phyloP scores from a whole-genome alignment of 2,329 filamentous ascomycete genomes.

The Teratosphaeria pseudoeucalypti region DNA sequence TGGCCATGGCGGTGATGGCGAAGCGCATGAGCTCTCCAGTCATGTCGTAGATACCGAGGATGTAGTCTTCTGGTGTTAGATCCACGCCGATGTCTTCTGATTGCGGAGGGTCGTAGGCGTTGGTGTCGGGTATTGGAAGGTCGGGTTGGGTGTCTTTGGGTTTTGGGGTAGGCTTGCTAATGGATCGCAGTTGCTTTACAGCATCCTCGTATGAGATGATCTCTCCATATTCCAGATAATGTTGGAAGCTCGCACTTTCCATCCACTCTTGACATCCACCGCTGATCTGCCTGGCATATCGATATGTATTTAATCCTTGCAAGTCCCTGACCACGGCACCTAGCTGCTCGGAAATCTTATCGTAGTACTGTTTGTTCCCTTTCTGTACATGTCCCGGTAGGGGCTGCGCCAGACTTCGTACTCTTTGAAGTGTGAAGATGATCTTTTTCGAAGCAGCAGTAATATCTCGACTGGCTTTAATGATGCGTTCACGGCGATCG shows the following conservation, averaged over 20 bases:
- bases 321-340: slow-evolving; percentile 60
- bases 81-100: slow-evolving; percentile 41
- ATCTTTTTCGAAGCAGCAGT: slow-evolving; percentile 96
- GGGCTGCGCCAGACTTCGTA: slow-evolving; percentile 48
- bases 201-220: slow-evolving; percentile 55
- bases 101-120: background rate
- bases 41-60: slow-evolving; percentile 85
- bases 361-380: slow-evolving; percentile 58
- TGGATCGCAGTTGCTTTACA: slow-evolving; percentile 24
- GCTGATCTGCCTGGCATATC: slow-evolving; percentile 70
- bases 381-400: slow-evolving; percentile 60
- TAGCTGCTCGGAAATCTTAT: slow-evolving; percentile 62
- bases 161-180: slow-evolving; percentile 9
- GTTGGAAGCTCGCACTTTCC: slow-evolving; percentile 77
- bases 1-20: slow-evolving; percentile 77
- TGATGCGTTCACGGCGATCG: slow-evolving; percentile 78
- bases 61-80: slow-evolving; percentile 72
- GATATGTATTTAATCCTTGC: slow-evolving; percentile 65
- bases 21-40: slow-evolving; percentile 97
- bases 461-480: slow-evolving; percentile 85
- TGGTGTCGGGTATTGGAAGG: background rate
- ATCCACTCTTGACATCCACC: slow-evolving; percentile 84
- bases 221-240: slow-evolving; percentile 60
- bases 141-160: background rate
- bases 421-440: slow-evolving; percentile 74